Percentiles rank a stretch among this genome's conserved stretches.
These are phyloP conservation scores for Trichoderma sp. DNA, from an alignment of 2,329 filamentous ascomycete species.

Conservation along the genomic window DNA sequence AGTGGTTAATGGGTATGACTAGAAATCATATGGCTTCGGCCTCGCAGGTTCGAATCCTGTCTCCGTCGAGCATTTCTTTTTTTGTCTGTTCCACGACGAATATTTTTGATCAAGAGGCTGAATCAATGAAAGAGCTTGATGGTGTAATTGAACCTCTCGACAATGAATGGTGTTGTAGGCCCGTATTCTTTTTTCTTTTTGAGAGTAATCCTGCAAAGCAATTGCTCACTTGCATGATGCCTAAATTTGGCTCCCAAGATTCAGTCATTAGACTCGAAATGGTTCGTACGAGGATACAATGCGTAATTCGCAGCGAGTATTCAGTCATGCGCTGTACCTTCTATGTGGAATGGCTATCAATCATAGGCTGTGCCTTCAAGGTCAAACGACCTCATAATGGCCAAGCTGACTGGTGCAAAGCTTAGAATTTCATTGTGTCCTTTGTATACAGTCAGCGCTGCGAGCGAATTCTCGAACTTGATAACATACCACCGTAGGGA, in stretches of 20 bases:
- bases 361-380: conserved; percentile 33
- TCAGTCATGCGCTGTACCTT: neutral
- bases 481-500: conserved; percentile 51
- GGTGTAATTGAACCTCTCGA: neutral
- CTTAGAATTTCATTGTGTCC: conserved; percentile 69
- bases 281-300: neutral
- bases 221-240: neutral
- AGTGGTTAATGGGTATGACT: conserved; percentile 16
- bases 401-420: conserved; percentile 61
- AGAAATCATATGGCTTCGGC: conserved; percentile 19
- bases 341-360: neutral
- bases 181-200: neutral
- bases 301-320: neutral
- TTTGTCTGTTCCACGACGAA: neutral
- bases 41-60: conserved; percentile 18
- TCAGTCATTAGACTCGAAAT: neutral
- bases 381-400: conserved; percentile 64
- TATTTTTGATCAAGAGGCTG: neutral
- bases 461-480: neutral
- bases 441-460: conserved; percentile 30
- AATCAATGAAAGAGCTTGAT: neutral
- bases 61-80: conserved; percentile 18
- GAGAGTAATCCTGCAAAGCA: neutral
- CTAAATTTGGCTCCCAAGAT: too few species aligned
- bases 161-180: neutral